Evolutionary conservation across 2,329 filamentous ascomycete genomes (phyloP).

Genomic region (Penicillium sp.): DNA sequence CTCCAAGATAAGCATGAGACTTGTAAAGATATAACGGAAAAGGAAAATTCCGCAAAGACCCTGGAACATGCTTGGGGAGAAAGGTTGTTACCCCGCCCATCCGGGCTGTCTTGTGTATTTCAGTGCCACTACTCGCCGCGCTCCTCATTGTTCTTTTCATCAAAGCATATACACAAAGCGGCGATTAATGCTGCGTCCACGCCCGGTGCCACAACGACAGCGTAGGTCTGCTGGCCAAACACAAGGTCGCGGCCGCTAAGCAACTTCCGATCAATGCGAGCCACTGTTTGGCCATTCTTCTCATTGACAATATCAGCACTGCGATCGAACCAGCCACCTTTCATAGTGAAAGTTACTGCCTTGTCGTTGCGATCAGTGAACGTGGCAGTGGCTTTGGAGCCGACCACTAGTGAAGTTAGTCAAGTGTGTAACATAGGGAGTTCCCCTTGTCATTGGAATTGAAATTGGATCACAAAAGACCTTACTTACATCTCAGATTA

Average conservation of each 20-base stretch:
- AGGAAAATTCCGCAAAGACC: too few species aligned
- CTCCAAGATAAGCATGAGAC: too few species aligned
- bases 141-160: slow-evolving; percentile 62
- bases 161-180: slow-evolving; percentile 66
- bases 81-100: neutral
- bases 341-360: slow-evolving; percentile 53
- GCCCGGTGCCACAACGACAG: slow-evolving; percentile 60
- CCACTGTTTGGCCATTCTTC: slow-evolving; percentile 52
- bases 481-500: slow-evolving; percentile 51
- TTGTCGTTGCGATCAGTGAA: slow-evolving; percentile 55
- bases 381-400: slow-evolving; percentile 34
- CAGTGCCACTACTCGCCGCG: neutral
- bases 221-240: slow-evolving; percentile 64
- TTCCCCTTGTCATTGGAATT: neutral
- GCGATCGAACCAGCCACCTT: slow-evolving; percentile 61
- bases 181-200: slow-evolving; percentile 65
- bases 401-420: slow-evolving; percentile 18
- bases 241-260: slow-evolving; percentile 59
- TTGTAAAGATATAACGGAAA: too few species aligned
- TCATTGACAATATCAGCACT: slow-evolving; percentile 58
- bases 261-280: slow-evolving; percentile 58
- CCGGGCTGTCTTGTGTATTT: neutral
- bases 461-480: neutral
- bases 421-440: neutral
- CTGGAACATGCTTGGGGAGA: neutral